These are phyloP conservation scores for Pulveroboletus ravenelii DNA, from an alignment of 768 basidiomycete genomes.

Conservation along the genomic window DNA sequence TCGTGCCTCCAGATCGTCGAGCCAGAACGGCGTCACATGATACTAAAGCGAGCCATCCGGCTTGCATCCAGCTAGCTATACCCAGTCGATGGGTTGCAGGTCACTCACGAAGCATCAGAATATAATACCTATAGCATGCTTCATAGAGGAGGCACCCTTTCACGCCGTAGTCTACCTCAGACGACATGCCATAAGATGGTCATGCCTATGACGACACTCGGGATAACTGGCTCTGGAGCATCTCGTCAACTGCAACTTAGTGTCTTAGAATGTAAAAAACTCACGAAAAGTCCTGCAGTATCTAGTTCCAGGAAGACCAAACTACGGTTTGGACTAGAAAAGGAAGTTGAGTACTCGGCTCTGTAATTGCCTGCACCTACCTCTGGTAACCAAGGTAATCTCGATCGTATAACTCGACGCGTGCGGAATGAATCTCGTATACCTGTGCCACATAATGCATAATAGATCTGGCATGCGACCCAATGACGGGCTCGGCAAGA, in stretches of 20 bases:
- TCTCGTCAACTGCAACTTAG: not conserved
- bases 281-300: constrained; percentile 7
- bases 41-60: not conserved
- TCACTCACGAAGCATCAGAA: constrained; percentile 8
- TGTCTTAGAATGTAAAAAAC: constrained; percentile 4
- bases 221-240: constrained; percentile 25
- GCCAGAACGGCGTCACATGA: not conserved
- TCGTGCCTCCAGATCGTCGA: not conserved
- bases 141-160: constrained; percentile 38
- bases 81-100: not conserved
- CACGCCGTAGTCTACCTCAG: constrained; percentile 34
- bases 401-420: not conserved
- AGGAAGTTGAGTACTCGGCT: not conserved
- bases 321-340: constrained; percentile 33
- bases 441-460: too few species aligned
- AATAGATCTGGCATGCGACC: too few species aligned
- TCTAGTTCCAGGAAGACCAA: constrained; percentile 20
- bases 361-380: constrained; percentile 10
- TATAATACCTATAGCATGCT: constrained; percentile 45
- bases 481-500: constrained; percentile 6
- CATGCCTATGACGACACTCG: constrained; percentile 37
- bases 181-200: constrained; percentile 33
- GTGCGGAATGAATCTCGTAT: too few species aligned
- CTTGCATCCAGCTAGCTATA: not conserved
- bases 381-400: constrained; percentile 20